Conservation (phyloP, 2,329 filamentous ascomycete species). For the Balansia obtecta region DNA sequence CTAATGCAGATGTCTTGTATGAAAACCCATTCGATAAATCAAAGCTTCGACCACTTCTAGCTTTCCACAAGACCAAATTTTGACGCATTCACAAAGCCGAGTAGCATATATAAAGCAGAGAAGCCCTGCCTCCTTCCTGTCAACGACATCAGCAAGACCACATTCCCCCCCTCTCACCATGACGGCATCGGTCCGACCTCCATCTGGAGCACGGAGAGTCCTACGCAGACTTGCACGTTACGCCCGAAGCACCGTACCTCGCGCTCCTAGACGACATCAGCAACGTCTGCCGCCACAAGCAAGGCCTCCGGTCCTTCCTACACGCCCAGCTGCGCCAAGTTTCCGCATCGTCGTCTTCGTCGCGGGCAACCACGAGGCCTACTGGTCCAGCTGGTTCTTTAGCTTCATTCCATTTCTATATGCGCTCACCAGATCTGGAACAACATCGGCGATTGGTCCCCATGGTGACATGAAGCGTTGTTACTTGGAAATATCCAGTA, state of each 20-base stretch:
- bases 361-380: constrained; percentile 45
- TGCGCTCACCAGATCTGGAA: too few relatives aligned
- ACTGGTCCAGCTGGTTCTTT: constrained; percentile 25
- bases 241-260: constrained; percentile 33
- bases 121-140: too few relatives aligned
- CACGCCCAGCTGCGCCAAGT: constrained; percentile 29
- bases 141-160: not conserved
- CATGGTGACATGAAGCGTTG: too few relatives aligned
- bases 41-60: too few relatives aligned
- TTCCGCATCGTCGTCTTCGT: constrained; percentile 40
- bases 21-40: too few relatives aligned
- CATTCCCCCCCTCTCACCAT: not conserved
- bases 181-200: constrained; percentile 34
- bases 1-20: too few relatives aligned
- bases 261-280: constrained; percentile 48
- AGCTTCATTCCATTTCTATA: too few relatives aligned
- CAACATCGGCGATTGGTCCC: too few relatives aligned
- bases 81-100: too few relatives aligned
- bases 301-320: constrained; percentile 32
- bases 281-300: constrained; percentile 23
- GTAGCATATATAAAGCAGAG: too few relatives aligned
- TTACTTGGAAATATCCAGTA: too few relatives aligned
- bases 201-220: constrained; percentile 37
- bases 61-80: too few relatives aligned
- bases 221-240: constrained; percentile 39